A percentile compares a stretch with the other conserved stretches of the same genome.
These are phyloP conservation scores for Sicyos baderoa DNA, from an alignment of 306 rosid genomes.

Conservation along the genomic window DNA sequence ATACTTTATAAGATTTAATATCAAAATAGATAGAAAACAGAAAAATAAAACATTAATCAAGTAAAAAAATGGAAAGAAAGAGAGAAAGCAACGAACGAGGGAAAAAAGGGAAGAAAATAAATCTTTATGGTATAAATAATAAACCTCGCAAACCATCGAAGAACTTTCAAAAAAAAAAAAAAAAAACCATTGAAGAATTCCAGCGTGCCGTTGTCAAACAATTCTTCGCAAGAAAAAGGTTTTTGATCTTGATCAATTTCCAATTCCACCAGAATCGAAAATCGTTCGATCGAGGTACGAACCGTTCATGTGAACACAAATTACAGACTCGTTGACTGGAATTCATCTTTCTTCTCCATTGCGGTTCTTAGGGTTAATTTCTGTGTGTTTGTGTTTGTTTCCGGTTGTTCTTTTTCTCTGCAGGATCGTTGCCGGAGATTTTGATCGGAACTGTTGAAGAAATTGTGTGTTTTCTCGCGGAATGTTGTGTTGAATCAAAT, in stretches of 20 bases:
- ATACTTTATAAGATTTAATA: too few relatives aligned
- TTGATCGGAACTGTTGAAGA: not conserved
- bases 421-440: not conserved
- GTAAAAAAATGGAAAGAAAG: not conserved
- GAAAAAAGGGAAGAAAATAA: not conserved
- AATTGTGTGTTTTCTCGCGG: not conserved
- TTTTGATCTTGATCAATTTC: not conserved
- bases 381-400: not conserved
- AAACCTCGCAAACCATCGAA: not conserved
- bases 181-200: not conserved
- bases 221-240: not conserved
- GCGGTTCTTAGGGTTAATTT: not conserved
- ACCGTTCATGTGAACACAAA: not conserved
- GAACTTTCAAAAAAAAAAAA: too few relatives aligned
- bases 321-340: not conserved
- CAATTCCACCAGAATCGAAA: not conserved
- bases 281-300: not conserved
- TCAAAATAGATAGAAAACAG: too few relatives aligned
- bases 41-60: too few relatives aligned
- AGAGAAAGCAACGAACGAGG: not conserved
- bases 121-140: not conserved
- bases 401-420: not conserved
- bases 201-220: not conserved
- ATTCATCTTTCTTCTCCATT: not conserved
- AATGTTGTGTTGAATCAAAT: conserved; percentile 20